phyloP scores from a whole-genome alignment of 2,329 filamentous ascomycete species.

The Fusarium acutatum region DNA sequence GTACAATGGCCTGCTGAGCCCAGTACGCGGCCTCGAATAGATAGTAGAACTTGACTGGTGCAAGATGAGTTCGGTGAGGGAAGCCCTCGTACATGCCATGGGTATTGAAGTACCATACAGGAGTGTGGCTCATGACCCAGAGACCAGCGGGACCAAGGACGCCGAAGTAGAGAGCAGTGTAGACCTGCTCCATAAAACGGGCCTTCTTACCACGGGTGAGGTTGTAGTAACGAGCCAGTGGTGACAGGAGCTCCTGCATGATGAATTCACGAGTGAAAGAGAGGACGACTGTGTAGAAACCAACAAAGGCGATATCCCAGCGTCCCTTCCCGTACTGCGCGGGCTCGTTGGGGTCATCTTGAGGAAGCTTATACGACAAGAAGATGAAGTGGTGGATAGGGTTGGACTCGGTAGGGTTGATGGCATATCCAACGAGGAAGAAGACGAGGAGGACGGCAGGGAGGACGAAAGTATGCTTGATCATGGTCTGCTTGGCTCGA shows the following conservation, averaged over 20 bases:
- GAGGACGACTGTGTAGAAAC: constrained; percentile 88
- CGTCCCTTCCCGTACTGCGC: constrained; percentile 87
- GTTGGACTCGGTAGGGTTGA: constrained; percentile 81
- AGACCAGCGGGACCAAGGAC: constrained; percentile 84
- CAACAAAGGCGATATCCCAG: constrained; percentile 86
- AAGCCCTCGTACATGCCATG: constrained; percentile 88
- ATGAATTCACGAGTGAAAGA: constrained; percentile 95
- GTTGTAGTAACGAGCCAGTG: constrained; percentile 74
- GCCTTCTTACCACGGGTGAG: constrained; percentile 82
- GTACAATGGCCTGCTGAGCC: constrained; percentile 91
- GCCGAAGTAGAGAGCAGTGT: constrained; percentile 90
- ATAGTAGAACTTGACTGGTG: constrained; percentile 92
- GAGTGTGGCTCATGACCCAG: constrained; percentile 90
- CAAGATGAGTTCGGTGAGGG: constrained; percentile 84
- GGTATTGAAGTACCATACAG: constrained; percentile 96
- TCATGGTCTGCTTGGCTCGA: constrained; percentile 61
- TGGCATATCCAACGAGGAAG: constrained; percentile 73
- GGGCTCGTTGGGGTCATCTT: constrained; percentile 52
- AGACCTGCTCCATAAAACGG: constrained; percentile 95
- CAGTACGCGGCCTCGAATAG: constrained; percentile 94
- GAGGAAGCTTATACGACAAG: constrained; percentile 82
- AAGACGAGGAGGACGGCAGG: constrained; percentile 74
- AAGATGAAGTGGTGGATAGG: constrained; percentile 84
- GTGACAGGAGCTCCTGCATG: constrained; percentile 89
- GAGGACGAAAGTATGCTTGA: constrained; percentile 69